Percentiles rank a stretch among this genome's conserved stretches.
These are phyloP conservation scores for Fremontodendron californicum DNA, from an alignment of 345 rosid species.

Conservation along the genomic window DNA sequence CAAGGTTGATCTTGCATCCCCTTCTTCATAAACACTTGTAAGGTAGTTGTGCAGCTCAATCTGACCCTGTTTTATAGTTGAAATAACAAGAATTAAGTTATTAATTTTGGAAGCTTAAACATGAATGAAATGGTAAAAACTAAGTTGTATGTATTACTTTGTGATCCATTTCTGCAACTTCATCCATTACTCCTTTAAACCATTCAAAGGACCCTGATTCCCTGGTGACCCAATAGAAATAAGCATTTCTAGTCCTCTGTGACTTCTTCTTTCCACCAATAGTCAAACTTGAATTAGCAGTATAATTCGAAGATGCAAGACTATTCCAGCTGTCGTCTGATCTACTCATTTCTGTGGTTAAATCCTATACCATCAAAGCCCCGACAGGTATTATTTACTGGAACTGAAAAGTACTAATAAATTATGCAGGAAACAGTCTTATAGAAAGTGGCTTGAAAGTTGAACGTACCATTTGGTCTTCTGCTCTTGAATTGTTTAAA, in stretches of 20 bases:
- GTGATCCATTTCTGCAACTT: slow-evolving; percentile 84
- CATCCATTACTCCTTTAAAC: slow-evolving; percentile 96
- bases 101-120: not conserved
- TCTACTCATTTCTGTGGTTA: slow-evolving; percentile 55
- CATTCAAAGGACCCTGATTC: slow-evolving; percentile 93
- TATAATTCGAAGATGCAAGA: slow-evolving; percentile 50
- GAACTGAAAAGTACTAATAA: not conserved
- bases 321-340: slow-evolving; percentile 75
- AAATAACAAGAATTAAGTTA: slow-evolving; percentile 6
- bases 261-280: slow-evolving; percentile 52
- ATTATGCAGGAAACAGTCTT: not conserved
- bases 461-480: slow-evolving; percentile 53
- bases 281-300: slow-evolving; percentile 30
- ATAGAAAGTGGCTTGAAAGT: not conserved
- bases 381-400: not conserved
- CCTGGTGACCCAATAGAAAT: slow-evolving; percentile 97
- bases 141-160: slow-evolving; percentile 44
- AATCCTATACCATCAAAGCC: slow-evolving; percentile 34
- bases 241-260: slow-evolving; percentile 55
- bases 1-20: slow-evolving; percentile 93
- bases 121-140: not conserved
- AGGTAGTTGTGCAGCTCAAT: slow-evolving; percentile 95
- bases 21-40: slow-evolving; percentile 96
- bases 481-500: slow-evolving; percentile 61
- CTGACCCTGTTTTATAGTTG: slow-evolving; percentile 55